A percentile compares a stretch with the other conserved stretches of the same genome.
Conservation (phyloP, 2,329 filamentous ascomycete species). For the Colletotrichum destructivum region DNA sequence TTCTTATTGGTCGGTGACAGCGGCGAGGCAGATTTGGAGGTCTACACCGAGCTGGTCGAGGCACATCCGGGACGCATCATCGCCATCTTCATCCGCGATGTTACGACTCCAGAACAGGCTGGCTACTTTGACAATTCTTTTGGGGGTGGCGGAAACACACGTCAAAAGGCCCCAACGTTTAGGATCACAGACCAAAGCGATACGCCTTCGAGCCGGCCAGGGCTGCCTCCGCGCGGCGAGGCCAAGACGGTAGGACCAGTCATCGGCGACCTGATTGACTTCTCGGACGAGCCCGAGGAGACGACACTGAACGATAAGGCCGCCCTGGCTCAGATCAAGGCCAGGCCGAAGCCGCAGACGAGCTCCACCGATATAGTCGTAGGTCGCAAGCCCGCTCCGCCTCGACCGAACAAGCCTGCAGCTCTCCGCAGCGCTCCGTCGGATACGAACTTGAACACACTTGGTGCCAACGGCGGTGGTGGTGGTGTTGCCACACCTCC, state of each 20-base stretch:
- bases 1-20: slow-evolving; percentile 97
- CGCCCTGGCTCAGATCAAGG: slow-evolving; percentile 50
- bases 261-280: slow-evolving; percentile 75
- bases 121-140: slow-evolving; percentile 83
- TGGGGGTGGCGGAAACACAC: slow-evolving; percentile 45
- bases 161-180: slow-evolving; percentile 47
- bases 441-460: slow-evolving; percentile 42
- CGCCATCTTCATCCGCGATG: slow-evolving; percentile 94
- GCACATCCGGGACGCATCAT: slow-evolving; percentile 87
- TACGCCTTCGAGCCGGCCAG: slow-evolving; percentile 47
- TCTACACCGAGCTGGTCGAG: slow-evolving; percentile 93
- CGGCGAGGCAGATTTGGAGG: slow-evolving; percentile 95
- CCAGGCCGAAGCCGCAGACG: slow-evolving; percentile 41
- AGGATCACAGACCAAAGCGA: slow-evolving; percentile 42
- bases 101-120: slow-evolving; percentile 82
- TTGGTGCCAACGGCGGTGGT: slow-evolving; percentile 5
- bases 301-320: slow-evolving; percentile 53
- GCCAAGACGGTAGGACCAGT: slow-evolving; percentile 53
- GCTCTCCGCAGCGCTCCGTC: slow-evolving; percentile 65
- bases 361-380: slow-evolving; percentile 51
- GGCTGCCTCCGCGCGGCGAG: slow-evolving; percentile 50
- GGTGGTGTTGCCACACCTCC: slow-evolving; percentile 42
- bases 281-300: slow-evolving; percentile 67
- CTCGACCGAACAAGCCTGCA: slow-evolving; percentile 71
- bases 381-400: slow-evolving; percentile 50